phyloP scores from a whole-genome alignment of 768 basidiomycete species.

The Boletus reticulatus region DNA sequence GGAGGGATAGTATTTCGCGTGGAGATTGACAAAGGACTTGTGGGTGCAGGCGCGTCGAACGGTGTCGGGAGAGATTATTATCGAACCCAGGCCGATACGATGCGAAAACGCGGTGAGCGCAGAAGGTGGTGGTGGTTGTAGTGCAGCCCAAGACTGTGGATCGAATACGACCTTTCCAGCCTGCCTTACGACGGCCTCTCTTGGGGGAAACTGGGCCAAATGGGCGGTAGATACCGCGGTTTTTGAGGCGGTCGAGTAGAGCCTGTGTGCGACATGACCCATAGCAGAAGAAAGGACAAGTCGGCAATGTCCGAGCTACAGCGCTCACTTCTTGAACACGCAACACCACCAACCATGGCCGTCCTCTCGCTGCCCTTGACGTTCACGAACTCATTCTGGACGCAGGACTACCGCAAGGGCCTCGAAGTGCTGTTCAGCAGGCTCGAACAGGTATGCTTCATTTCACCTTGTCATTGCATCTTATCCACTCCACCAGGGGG shows the following conservation, averaged over 20 bases:
- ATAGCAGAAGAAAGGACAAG: constrained; percentile 35
- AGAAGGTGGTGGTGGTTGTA: constrained; percentile 70
- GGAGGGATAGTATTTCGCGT: constrained; percentile 55
- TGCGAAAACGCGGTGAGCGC: constrained; percentile 76
- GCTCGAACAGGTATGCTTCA: constrained; percentile 65
- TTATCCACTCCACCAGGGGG: constrained; percentile 51
- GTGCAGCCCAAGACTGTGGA: constrained; percentile 63
- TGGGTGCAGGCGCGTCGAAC: constrained; percentile 81
- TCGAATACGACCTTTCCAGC: constrained; percentile 49
- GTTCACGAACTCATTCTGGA: constrained; percentile 94
- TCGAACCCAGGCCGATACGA: constrained; percentile 65
- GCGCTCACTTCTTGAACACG: constrained; percentile 7
- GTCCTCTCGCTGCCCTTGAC: constrained; percentile 85
- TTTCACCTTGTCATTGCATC: background rate
- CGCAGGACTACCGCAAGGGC: constrained; percentile 84
- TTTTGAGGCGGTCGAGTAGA: constrained; percentile 44
- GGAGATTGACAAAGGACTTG: constrained; percentile 58
- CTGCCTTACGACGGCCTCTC: constrained; percentile 42
- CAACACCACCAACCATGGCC: constrained; percentile 54
- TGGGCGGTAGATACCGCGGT: constrained; percentile 55
- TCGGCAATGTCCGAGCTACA: constrained; percentile 28
- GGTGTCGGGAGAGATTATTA: constrained; percentile 51
- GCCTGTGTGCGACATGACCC: constrained; percentile 60
- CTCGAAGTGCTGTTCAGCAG: constrained; percentile 74
- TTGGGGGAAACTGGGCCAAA: constrained; percentile 59